Conservation (phyloP, 1,284 basidiomycete genomes). For the Wolfiporia cocos region DNA sequence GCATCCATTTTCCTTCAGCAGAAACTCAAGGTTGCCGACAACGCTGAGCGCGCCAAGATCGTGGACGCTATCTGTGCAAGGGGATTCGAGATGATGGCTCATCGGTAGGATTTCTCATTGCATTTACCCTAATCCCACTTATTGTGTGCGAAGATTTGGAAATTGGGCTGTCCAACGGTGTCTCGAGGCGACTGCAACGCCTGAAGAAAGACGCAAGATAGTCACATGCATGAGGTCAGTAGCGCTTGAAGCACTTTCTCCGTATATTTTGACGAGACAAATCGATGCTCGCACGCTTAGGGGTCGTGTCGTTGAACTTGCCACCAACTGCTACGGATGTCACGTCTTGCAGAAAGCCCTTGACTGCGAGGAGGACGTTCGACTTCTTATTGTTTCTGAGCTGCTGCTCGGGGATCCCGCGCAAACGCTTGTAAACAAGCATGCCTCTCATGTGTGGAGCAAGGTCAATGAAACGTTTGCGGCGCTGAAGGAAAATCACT, state of each 20-base stretch:
- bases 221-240: conserved; percentile 72
- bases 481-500: conserved; percentile 6
- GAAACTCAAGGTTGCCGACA: conserved; percentile 78
- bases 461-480: too few relatives aligned
- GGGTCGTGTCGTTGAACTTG: conserved; percentile 74
- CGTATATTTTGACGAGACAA: too few relatives aligned
- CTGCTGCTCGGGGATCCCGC: conserved; percentile 74
- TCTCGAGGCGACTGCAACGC: conserved; percentile 64
- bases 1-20: conserved; percentile 85
- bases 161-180: conserved; percentile 86
- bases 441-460: conserved; percentile 84
- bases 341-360: conserved; percentile 85
- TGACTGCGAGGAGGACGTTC: conserved; percentile 79
- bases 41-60: conserved; percentile 71
- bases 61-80: conserved; percentile 76
- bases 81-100: conserved; percentile 86
- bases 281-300: conserved; percentile 30
- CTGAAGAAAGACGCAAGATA: conserved; percentile 71
- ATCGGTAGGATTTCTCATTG: conserved; percentile 41
- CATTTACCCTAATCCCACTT: conserved; percentile 4
- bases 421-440: conserved; percentile 78
- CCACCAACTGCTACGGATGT: conserved; percentile 81
- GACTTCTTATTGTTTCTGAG: conserved; percentile 74
- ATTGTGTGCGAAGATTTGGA: conserved; percentile 50
- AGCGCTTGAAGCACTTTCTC: too few relatives aligned